Evolutionary conservation across 2,329 filamentous ascomycete genomes (phyloP).

Genomic region (Xylaria sp.): DNA sequence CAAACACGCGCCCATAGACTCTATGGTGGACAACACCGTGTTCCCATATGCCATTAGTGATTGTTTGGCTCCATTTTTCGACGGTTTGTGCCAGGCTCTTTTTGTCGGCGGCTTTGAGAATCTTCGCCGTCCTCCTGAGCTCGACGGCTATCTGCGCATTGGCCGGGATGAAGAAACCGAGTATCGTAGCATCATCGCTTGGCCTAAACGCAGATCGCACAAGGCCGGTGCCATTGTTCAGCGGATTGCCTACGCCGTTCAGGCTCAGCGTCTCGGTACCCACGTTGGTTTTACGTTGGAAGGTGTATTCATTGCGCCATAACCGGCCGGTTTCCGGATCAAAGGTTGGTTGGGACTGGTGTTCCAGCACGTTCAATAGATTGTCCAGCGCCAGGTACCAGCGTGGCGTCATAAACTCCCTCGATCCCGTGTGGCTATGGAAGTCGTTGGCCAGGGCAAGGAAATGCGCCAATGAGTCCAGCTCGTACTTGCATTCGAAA

Average conservation of each 20-base stretch:
- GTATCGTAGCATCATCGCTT: conserved; percentile 90
- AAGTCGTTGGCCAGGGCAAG: conserved; percentile 85
- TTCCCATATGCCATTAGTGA: conserved; percentile 79
- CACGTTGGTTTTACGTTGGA: conserved; percentile 75
- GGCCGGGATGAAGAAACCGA: conserved; percentile 92
- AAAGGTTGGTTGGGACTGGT: conserved; percentile 83
- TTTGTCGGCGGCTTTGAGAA: conserved; percentile 67
- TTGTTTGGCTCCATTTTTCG: conserved; percentile 60
- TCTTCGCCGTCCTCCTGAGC: conserved; percentile 70
- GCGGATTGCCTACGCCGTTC: conserved; percentile 83
- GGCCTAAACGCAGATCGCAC: conserved; percentile 91
- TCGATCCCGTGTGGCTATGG: conserved; percentile 75
- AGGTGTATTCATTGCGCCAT: conserved; percentile 79
- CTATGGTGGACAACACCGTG: conserved; percentile 80
- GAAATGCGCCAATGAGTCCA: conserved; percentile 93
- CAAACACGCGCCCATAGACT: conserved; percentile 78
- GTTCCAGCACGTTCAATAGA: conserved; percentile 71
- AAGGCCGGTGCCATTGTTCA: conserved; percentile 81
- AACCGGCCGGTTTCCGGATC: conserved; percentile 66
- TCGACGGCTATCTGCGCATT: conserved; percentile 97
- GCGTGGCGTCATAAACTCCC: conserved; percentile 74
- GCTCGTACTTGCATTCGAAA: conserved; percentile 98
- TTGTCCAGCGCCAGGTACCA: conserved; percentile 81
- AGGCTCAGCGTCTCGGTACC: conserved; percentile 91
- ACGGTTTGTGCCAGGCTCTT: conserved; percentile 56